Evolutionary conservation across 1,139 yeast species (phyloP).

Genomic region (Blastobotrys illinoisensis): DNA sequence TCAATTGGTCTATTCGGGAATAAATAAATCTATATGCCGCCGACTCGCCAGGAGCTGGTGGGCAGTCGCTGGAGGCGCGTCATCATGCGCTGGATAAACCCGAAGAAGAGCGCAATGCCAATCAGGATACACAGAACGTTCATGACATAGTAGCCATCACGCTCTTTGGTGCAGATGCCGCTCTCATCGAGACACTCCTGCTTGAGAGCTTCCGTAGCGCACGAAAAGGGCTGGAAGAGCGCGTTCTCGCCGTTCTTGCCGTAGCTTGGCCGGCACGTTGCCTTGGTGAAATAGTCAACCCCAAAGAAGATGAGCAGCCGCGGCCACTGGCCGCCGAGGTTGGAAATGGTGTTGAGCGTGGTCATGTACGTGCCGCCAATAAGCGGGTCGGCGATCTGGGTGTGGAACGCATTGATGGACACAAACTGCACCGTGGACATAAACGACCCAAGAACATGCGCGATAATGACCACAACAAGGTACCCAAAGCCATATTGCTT

Average conservation of each 20-base stretch:
- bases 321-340: conserved; percentile 98
- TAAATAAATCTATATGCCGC: not conserved
- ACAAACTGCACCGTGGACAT: conserved; percentile 96
- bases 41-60: conserved; percentile 62
- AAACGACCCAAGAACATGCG: conserved; percentile 81
- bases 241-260: conserved; percentile 22
- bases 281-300: conserved; percentile 70
- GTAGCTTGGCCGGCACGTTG: conserved; percentile 45
- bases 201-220: conserved; percentile 41
- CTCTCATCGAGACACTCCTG: conserved; percentile 47
- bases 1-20: conserved; percentile 8
- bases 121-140: conserved; percentile 63
- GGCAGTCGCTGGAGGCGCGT: conserved; percentile 58
- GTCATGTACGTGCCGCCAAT: conserved; percentile 99
- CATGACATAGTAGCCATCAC: conserved; percentile 83
- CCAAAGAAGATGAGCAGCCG: conserved; percentile 66
- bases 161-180: conserved; percentile 49
- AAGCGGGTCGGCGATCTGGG: conserved; percentile 88
- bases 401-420: conserved; percentile 89
- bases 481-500: conserved; percentile 45
- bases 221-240: conserved; percentile 30
- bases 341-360: conserved; percentile 82
- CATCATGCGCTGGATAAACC: conserved; percentile 60
- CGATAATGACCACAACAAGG: conserved; percentile 65
- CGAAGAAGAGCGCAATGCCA: conserved; percentile 61